Evolutionary conservation across 306 rosid genomes (phyloP).

Genomic region (Ammopiptanthus mongolicus): DNA sequence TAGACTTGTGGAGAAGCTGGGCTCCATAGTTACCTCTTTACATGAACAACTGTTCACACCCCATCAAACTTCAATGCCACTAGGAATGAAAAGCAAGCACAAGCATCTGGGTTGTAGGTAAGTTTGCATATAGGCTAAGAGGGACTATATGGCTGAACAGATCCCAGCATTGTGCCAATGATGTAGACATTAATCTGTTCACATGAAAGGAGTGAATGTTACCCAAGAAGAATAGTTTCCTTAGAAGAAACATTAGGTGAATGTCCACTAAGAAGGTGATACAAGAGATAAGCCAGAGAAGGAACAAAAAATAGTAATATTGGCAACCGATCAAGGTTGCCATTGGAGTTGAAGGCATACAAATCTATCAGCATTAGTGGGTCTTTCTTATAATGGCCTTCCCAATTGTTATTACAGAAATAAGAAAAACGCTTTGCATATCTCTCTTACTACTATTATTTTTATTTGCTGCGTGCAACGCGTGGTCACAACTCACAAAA

Average conservation of each 20-base stretch:
- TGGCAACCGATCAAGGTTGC: slow-evolving; percentile 37
- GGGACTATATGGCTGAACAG: slow-evolving; percentile 17
- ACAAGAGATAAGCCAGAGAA: slow-evolving; percentile 28
- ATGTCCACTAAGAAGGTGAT: slow-evolving; percentile 25
- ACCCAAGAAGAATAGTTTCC: background rate
- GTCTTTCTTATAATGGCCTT: slow-evolving; percentile 9
- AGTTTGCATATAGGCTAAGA: slow-evolving; percentile 8
- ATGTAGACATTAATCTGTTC: background rate
- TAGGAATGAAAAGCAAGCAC: slow-evolving; percentile 25
- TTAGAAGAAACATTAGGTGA: background rate
- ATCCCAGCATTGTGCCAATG: slow-evolving; percentile 22
- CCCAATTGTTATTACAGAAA: background rate
- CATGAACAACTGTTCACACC: background rate
- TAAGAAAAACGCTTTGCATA: background rate
- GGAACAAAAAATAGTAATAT: slow-evolving; percentile 36
- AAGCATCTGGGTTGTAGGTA: slow-evolving; percentile 23
- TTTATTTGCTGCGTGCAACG: slow-evolving; percentile 26
- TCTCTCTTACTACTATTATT: background rate
- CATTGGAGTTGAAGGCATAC: slow-evolving; percentile 17
- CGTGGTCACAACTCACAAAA: slow-evolving; percentile 15
- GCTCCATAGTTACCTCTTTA: background rate
- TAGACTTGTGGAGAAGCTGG: background rate
- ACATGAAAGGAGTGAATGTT: background rate
- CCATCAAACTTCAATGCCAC: background rate
- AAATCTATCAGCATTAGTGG: background rate